phyloP scores from a whole-genome alignment of 2,329 filamentous ascomycete genomes.

The Penicillium glabrum region DNA sequence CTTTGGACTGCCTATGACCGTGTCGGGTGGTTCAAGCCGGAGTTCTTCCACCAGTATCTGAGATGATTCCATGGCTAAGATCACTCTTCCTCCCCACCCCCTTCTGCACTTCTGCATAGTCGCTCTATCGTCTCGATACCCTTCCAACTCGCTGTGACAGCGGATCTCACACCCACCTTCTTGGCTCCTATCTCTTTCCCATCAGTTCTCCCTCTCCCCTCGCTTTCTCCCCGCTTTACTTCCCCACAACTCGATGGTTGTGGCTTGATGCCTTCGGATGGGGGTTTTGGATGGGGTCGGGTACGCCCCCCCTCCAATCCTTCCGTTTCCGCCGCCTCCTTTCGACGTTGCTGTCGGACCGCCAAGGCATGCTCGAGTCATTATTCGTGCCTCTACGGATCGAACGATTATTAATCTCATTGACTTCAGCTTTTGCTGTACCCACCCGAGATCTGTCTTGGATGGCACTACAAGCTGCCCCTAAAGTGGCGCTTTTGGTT shows the following conservation, averaged over 20 bases:
- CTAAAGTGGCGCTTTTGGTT: neutral
- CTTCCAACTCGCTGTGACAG: neutral
- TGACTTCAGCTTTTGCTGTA: conserved; percentile 4
- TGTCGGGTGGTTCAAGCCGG: conserved; percentile 74
- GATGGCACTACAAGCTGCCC: neutral
- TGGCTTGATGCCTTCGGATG: neutral
- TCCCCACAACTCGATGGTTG: neutral
- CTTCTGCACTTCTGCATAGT: neutral
- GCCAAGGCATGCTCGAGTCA: neutral
- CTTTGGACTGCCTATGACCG: conserved; percentile 87
- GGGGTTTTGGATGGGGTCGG: neutral
- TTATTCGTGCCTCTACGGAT: conserved; percentile 8
- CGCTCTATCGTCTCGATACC: neutral
- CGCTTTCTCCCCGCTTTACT: neutral
- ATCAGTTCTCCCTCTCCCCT: neutral
- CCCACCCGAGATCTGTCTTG: neutral
- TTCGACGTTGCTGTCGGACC: neutral
- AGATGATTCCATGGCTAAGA: conserved; percentile 9
- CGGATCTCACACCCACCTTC: neutral
- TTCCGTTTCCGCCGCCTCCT: neutral
- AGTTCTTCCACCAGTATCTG: conserved; percentile 49
- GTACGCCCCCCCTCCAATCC: neutral
- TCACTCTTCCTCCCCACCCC: neutral
- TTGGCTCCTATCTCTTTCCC: neutral
- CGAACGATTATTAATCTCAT: conserved; percentile 10